Base-by-base conservation (phyloP, 495 filamentous ascomycete genomes). In the Aspergillus conjunctus region DNA sequence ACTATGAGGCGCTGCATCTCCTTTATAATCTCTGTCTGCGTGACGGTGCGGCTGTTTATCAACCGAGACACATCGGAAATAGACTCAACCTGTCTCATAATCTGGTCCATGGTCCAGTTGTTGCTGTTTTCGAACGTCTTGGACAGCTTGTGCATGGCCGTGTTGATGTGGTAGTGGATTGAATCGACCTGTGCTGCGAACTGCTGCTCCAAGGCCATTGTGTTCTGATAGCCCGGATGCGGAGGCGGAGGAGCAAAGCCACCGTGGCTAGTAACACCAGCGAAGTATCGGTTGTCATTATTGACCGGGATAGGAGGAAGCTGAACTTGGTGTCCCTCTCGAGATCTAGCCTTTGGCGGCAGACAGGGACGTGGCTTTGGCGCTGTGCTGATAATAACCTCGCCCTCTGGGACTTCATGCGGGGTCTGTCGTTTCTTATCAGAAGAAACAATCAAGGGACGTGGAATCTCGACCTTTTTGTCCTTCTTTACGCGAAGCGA, bases 181-280 rank as follows among this genome's bases (percentile, higher is more conserved):
- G 60, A 52, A 32, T 64, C 58, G 1, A 62, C 52, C 32, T 69
- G 62, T 8, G 56, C 21, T 5, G 54, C 32, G n/a, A 69, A 41
- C 46, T 69, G 63, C 39, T 69, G 57, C 41, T 66, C 69, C 39
- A 71, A 52, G 2, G 69, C 56, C n/a, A 54, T 33, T 10, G 64
- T 71, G 61, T 69, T 71, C 20, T 65, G 64, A 46, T 71, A 71
- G 39, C 45, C 56, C 17, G 62, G 64, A 7, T 62, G 54, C 7
- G 69, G 69, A 14, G 69, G 66, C 12, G 69, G 32, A 39, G 69
- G 69, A 20, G 66, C 69, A 48, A 61, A 67, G 11, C 66, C 66
- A 14, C 66, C 69, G 51, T 66, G 60, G 30, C 56, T 66, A 17
- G 66, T 69, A 33, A 54, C 22, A 34, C 53, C 66, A 20, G 54